Evolutionary conservation across 495 filamentous ascomycete genomes (phyloP), one percentile per base, ranked within the genome.

Genomic region (Aspergillus diversus): DNA sequence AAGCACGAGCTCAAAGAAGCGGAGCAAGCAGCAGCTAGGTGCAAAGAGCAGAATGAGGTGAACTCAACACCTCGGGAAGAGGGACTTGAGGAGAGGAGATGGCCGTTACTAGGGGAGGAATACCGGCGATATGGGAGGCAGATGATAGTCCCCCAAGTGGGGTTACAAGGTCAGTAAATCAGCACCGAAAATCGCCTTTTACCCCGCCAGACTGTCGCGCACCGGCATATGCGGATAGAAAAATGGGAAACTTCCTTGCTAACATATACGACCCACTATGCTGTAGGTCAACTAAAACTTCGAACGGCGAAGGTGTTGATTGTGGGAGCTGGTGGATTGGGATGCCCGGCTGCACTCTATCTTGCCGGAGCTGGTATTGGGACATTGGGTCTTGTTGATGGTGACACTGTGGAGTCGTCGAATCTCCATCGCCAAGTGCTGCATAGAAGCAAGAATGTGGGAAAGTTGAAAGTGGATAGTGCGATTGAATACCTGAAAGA

Each of bases 381-480:
- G 11, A 92, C 85, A 1, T 74, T 98, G 31, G 94, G 94, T 0
- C 75, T 98, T 46, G 84, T 94, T 49, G 94, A 98, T 72, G 92
- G 90, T 55, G 94, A 98, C 77, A 82, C 77, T 1, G 93, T 99
- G 53, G 94, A 97, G 70, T 73, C 78, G 5, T 97, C 93, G 33
- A 99, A 99, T 74, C 84, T 99, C 17, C 94, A 97, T 76, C 90
- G 95, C 2, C 95, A 99, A 75, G 89, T 97, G 59, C 79, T 92
- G 34, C 93, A 99, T 70, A 80, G 79, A 9, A 90, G 85, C 0
- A 73, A 78, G 8, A 85, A 84, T 34, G 84, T 97, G 17, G 92
- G 92, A n/a, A 85, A 83, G 72, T 74, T 77, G 42, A 99, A 99
- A 75, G 93, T 94, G 31, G 84, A 90, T 33, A 94, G 90, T 72